Evolutionary conservation across 2,329 filamentous ascomycete genomes (phyloP).

Genomic region (Plenodomus lindquistii): DNA sequence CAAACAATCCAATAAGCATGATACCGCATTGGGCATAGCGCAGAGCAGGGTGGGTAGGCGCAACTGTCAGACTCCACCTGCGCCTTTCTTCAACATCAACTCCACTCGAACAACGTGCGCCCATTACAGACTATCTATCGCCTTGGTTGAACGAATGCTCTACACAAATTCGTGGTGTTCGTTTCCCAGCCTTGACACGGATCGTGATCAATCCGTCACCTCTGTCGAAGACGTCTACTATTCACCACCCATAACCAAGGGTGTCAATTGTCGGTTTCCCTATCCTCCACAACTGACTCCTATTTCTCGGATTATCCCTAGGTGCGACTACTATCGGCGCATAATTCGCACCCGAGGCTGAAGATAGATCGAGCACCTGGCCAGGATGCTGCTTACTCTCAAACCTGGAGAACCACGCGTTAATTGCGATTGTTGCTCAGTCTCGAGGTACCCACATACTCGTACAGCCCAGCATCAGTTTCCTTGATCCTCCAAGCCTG

Average conservation of each 20-base stretch:
- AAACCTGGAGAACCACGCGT: neutral
- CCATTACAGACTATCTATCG: too few species aligned
- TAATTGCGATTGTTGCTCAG: neutral
- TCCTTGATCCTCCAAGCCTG: neutral
- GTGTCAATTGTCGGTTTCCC: neutral
- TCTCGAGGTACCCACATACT: neutral
- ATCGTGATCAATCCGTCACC: too few species aligned
- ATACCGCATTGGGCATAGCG: conserved; percentile 19
- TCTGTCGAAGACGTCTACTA: too few species aligned
- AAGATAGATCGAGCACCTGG: neutral
- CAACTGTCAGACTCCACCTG: neutral
- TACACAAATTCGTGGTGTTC: too few species aligned
- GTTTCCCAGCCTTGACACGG: too few species aligned
- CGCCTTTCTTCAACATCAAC: neutral
- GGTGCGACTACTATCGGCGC: neutral
- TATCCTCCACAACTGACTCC: neutral
- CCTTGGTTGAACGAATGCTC: too few species aligned
- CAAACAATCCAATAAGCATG: conserved; percentile 23
- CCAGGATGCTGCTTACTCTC: neutral
- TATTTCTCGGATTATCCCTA: neutral
- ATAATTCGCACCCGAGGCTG: neutral
- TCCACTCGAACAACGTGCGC: too few species aligned
- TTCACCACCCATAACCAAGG: neutral
- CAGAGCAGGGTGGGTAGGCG: neutral
- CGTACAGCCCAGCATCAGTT: neutral